phyloP scores from a whole-genome alignment of 2,329 filamentous ascomycete species.

The Fusarium compactum region DNA sequence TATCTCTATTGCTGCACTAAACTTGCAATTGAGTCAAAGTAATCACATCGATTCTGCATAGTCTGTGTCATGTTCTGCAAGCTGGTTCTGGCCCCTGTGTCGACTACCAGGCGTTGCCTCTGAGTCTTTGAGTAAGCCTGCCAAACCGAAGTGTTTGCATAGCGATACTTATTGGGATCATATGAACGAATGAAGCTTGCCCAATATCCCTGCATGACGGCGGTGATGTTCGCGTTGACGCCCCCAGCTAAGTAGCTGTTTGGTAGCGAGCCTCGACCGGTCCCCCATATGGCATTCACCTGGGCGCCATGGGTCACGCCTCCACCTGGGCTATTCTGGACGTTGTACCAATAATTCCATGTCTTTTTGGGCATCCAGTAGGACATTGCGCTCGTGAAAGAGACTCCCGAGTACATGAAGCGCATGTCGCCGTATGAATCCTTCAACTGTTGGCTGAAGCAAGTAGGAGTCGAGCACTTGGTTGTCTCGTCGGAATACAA shows the following conservation, averaged over 20 bases:
- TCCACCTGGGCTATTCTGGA: constrained; percentile 66
- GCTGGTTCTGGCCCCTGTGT: constrained; percentile 53
- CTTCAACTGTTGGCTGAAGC: constrained; percentile 52
- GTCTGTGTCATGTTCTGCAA: constrained; percentile 52
- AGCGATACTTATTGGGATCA: constrained; percentile 69
- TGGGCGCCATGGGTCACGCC: constrained; percentile 73
- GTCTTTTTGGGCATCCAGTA: constrained; percentile 54
- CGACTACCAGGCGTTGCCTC: constrained; percentile 55
- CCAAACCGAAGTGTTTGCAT: constrained; percentile 55
- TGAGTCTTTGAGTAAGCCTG: constrained; percentile 49
- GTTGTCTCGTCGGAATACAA: constrained; percentile 53
- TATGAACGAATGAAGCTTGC: constrained; percentile 75
- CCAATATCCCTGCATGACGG: constrained; percentile 77
- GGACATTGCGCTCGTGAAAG: constrained; percentile 47
- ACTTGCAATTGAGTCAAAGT: constrained; percentile 27
- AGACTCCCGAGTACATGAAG: constrained; percentile 53
- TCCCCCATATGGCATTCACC: constrained; percentile 74
- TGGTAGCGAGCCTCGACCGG: constrained; percentile 63
- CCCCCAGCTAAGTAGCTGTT: constrained; percentile 64
- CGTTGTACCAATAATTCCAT: constrained; percentile 79
- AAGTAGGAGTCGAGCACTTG: constrained; percentile 48
- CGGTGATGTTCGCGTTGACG: constrained; percentile 68
- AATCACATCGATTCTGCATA: constrained; percentile 43
- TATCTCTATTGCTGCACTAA: constrained; percentile 24
- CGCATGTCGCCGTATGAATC: constrained; percentile 52